phyloP scores from a whole-genome alignment of 163 green algal genomes.

The Scenedesmus sp. region DNA sequence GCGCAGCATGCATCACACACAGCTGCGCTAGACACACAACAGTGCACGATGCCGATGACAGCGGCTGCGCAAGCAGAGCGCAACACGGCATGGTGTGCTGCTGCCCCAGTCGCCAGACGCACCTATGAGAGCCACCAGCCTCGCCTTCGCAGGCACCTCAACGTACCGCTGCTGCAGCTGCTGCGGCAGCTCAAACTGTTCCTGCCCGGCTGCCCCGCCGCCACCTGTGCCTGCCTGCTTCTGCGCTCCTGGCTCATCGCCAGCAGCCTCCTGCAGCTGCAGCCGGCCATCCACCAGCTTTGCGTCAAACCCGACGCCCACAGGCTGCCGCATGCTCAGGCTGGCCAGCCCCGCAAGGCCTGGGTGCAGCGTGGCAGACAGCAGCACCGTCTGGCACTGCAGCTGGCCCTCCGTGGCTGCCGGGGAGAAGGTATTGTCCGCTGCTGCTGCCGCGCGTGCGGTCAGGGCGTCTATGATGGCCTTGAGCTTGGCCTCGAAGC shows the following conservation, averaged over 20 bases:
- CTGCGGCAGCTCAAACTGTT: conserved; percentile 79
- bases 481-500: conserved; percentile 93
- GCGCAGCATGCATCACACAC: neutral
- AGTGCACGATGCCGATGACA: neutral
- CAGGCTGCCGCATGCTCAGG: conserved; percentile 79
- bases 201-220: conserved; percentile 13
- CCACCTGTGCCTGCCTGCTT: neutral
- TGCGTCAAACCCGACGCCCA: conserved; percentile 76
- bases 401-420: neutral
- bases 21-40: neutral
- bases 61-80: too few species aligned
- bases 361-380: conserved; percentile 86
- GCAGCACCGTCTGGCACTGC: conserved; percentile 64
- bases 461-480: conserved; percentile 74
- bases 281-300: conserved; percentile 28
- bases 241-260: neutral
- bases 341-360: conserved; percentile 78
- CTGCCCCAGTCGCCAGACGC: conserved; percentile 16
- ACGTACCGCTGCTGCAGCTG: conserved; percentile 84
- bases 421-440: conserved; percentile 12
- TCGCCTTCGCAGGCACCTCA: conserved; percentile 83
- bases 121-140: conserved; percentile 80
- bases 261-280: conserved; percentile 48
- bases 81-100: neutral
- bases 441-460: conserved; percentile 42